These are phyloP conservation scores for Geotrichum phurueaensis DNA, from an alignment of 1,139 yeast genomes.

Conservation along the genomic window DNA sequence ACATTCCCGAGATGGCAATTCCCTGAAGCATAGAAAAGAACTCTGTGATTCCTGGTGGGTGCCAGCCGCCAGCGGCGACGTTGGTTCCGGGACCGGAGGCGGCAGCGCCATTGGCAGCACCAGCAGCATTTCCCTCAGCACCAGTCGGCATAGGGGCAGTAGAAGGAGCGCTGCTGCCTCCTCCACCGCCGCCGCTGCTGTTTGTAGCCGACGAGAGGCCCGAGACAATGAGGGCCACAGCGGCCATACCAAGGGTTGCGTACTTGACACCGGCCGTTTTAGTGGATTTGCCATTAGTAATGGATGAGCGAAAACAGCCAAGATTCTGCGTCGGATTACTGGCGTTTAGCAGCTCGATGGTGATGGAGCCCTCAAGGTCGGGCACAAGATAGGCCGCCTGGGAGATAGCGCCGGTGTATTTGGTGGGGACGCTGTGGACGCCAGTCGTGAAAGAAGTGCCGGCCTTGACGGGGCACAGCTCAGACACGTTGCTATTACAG, in stretches of 20 bases:
- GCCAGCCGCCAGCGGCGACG: constrained; percentile 25
- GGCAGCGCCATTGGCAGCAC: constrained; percentile 8
- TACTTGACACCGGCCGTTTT: constrained; percentile 24
- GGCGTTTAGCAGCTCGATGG: constrained; percentile 26
- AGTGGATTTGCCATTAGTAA: constrained; percentile 32
- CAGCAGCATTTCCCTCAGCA: constrained; percentile 18
- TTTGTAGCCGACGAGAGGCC: constrained; percentile 22
- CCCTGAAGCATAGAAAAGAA: constrained; percentile 29
- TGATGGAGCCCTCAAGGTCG: constrained; percentile 32
- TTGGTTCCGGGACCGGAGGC: constrained; percentile 19
- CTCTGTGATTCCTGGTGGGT: constrained; percentile 28
- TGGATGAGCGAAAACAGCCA: constrained; percentile 32
- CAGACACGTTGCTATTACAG: constrained; percentile 27
- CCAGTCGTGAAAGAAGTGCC: constrained; percentile 27
- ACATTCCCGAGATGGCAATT: constrained; percentile 34
- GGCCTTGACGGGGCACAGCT: constrained; percentile 31
- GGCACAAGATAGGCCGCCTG: constrained; percentile 31
- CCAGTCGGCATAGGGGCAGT: constrained; percentile 13
- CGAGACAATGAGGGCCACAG: constrained; percentile 27
- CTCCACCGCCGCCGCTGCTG: constrained; percentile 19
- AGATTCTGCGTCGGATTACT: constrained; percentile 22
- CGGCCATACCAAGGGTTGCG: constrained; percentile 31
- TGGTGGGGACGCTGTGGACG: constrained; percentile 27
- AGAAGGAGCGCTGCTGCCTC: constrained; percentile 16
- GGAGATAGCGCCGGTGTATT: constrained; percentile 28